A percentile compares a stretch with the other conserved stretches of the same genome.
These are phyloP conservation scores for Carex pumila DNA, from an alignment of 176 grass and related monocot species.

Conservation along the genomic window DNA sequence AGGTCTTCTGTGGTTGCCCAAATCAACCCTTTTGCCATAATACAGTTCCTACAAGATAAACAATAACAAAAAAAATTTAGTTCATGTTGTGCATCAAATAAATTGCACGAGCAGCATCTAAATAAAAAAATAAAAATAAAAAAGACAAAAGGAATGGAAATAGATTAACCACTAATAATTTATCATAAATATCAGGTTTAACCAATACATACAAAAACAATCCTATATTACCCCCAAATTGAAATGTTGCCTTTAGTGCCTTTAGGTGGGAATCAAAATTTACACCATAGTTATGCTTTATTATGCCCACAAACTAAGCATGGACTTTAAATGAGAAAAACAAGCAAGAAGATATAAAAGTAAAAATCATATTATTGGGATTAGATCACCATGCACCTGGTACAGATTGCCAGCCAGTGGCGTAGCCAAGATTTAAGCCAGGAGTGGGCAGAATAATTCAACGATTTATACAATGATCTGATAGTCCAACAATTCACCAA, in stretches of 20 bases:
- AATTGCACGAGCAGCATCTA: background rate
- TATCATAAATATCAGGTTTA: background rate
- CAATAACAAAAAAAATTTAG: background rate
- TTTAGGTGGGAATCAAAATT: background rate
- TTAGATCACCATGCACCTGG: background rate
- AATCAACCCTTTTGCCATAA: constrained; percentile 32
- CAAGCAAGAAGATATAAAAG: background rate
- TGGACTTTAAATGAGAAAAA: background rate
- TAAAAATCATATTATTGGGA: background rate
- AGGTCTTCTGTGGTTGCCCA: constrained; percentile 77
- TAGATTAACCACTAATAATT: background rate
- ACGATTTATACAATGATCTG: too few relatives aligned
- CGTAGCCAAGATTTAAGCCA: too few relatives aligned
- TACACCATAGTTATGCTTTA: background rate
- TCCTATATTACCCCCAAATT: background rate
- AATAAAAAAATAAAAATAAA: too few relatives aligned
- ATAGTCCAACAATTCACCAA: too few relatives aligned
- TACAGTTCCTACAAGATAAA: background rate
- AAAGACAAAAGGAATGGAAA: too few relatives aligned
- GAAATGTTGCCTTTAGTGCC: background rate
- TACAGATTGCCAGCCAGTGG: too few relatives aligned
- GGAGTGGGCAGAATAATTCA: too few relatives aligned
- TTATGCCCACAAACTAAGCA: background rate
- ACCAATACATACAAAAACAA: background rate
- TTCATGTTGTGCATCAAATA: background rate